These are phyloP conservation scores for Pyrus pyrifolia DNA, from an alignment of 306 rosid genomes.

Conservation along the genomic window DNA sequence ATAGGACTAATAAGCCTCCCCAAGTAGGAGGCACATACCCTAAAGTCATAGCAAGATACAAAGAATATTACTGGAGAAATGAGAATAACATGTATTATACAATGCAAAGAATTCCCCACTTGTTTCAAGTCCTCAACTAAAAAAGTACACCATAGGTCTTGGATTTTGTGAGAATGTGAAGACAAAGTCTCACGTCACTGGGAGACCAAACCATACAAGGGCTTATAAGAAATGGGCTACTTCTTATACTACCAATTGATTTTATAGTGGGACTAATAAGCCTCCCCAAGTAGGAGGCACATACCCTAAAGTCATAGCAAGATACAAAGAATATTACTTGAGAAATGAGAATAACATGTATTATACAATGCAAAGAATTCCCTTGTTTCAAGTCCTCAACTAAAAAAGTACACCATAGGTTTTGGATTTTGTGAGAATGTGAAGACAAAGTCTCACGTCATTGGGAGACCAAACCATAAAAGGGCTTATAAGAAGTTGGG, in stretches of 20 bases:
- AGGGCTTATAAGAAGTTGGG: no score
- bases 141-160: no score
- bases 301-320: not conserved
- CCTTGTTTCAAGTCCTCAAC: not conserved
- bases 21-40: no score
- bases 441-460: no score
- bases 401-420: no score
- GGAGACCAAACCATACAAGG: no score
- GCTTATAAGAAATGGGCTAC: no score
- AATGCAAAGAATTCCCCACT: not conserved
- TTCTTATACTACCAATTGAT: no score
- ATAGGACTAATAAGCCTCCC: not conserved
- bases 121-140: not conserved
- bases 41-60: not conserved
- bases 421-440: no score
- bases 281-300: not conserved
- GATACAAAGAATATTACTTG: not conserved
- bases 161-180: no score
- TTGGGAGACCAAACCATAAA: no score
- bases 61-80: not conserved
- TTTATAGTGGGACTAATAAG: not conserved
- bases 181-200: no score
- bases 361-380: not conserved
- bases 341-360: not conserved
- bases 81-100: not conserved